These are phyloP conservation scores for Osmanthus fragrans DNA, from an alignment of 257 asterid genomes.

Conservation along the genomic window DNA sequence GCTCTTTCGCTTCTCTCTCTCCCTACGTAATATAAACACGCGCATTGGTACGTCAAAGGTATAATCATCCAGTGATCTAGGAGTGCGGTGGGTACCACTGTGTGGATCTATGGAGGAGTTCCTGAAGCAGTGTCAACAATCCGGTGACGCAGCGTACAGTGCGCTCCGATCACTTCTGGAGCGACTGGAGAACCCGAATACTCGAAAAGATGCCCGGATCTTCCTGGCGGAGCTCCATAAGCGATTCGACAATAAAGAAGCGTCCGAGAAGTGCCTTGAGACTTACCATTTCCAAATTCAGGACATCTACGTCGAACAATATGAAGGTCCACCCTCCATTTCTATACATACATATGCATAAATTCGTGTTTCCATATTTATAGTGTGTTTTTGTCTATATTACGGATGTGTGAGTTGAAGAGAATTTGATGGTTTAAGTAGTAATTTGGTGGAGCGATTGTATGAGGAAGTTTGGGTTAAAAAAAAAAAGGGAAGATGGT, in stretches of 20 bases:
- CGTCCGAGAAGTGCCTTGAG: constrained; percentile 61
- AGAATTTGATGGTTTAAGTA: neutral
- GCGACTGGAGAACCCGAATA: constrained; percentile 81
- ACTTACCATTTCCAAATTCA: constrained; percentile 81
- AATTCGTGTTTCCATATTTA: neutral
- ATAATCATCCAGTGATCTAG: neutral
- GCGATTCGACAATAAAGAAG: constrained; percentile 56
- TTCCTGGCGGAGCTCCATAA: constrained; percentile 80
- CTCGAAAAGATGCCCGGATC: constrained; percentile 82
- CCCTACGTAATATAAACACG: neutral
- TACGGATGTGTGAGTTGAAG: neutral
- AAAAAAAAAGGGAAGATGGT: no score
- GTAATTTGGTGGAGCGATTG: no score
- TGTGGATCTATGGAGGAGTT: constrained; percentile 66
- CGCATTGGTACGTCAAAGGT: neutral
- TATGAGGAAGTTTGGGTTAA: no score
- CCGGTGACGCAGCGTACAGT: constrained; percentile 93
- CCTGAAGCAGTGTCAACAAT: constrained; percentile 61
- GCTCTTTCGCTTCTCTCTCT: neutral
- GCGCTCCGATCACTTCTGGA: constrained; percentile 83
- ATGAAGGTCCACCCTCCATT: constrained; percentile 55
- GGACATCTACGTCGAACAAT: constrained; percentile 73
- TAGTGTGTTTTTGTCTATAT: neutral
- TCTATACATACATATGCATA: neutral
- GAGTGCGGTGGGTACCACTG: constrained; percentile 25